A percentile compares a stretch with the other conserved stretches of the same genome.
Conservation (phyloP, 1,284 basidiomycete genomes). For the Ceratobasidium sp. region DNA sequence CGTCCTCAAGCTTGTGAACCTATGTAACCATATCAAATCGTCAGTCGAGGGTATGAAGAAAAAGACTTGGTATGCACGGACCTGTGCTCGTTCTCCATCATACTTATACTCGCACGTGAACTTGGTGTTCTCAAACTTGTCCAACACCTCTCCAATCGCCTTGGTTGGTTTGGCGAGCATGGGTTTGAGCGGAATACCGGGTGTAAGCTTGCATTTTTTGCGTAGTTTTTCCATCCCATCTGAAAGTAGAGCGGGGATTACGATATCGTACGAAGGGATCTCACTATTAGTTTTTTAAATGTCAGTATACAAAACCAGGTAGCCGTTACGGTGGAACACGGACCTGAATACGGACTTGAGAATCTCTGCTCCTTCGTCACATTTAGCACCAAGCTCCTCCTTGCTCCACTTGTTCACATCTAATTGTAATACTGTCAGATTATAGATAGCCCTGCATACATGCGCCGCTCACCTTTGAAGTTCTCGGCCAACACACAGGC, state of each 20-base stretch:
- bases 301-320: neutral
- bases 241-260: constrained; percentile 92
- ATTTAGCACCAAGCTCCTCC: constrained; percentile 78
- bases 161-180: constrained; percentile 99
- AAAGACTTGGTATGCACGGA: constrained; percentile 54
- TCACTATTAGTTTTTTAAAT: constrained; percentile 70
- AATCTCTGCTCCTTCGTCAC: constrained; percentile 85
- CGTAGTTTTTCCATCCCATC: constrained; percentile 81
- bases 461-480: constrained; percentile 67
- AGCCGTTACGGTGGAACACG: constrained; percentile 45
- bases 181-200: constrained; percentile 94
- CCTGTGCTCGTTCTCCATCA: constrained; percentile 97
- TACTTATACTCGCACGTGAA: constrained; percentile 99
- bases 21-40: constrained; percentile 54
- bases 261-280: constrained; percentile 92
- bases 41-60: neutral
- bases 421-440: constrained; percentile 55
- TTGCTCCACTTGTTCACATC: constrained; percentile 79
- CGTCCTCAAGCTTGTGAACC: constrained; percentile 87
- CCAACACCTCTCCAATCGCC: constrained; percentile 98
- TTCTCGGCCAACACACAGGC: constrained; percentile 86
- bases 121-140: constrained; percentile 94
- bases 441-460: neutral
- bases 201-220: constrained; percentile 90
- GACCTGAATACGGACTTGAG: constrained; percentile 96